A percentile compares a stretch with the other conserved stretches of the same genome.
phyloP scores from a whole-genome alignment of 1,284 basidiomycete species.

The Jaminaea rosea region DNA sequence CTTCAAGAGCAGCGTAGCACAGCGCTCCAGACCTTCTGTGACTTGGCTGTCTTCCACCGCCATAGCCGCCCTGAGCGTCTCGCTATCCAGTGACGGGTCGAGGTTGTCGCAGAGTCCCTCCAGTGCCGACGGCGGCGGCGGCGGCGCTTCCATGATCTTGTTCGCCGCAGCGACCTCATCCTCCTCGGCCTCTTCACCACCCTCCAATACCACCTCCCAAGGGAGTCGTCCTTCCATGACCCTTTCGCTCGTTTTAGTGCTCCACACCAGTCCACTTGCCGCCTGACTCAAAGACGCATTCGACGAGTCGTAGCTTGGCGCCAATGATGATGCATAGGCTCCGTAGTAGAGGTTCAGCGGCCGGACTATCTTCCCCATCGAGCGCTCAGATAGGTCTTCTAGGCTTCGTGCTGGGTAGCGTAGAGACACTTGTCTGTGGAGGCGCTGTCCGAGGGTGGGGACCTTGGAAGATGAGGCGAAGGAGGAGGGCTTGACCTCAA shows the following conservation, averaged over 20 bases:
- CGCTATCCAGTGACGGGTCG: background rate
- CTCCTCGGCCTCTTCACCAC: too few relatives aligned
- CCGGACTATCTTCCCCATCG: background rate
- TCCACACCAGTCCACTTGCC: conserved; percentile 14
- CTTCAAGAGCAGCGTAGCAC: background rate
- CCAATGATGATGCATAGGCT: conserved; percentile 29
- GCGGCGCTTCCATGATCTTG: background rate
- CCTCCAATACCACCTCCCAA: background rate
- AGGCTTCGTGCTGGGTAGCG: background rate
- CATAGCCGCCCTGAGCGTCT: background rate
- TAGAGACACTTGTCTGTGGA: background rate
- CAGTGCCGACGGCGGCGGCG: background rate
- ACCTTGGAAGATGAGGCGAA: background rate
- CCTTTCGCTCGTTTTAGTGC: background rate
- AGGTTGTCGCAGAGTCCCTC: background rate
- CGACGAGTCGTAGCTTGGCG: conserved; percentile 33
- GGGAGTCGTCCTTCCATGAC: background rate
- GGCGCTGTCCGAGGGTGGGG: conserved; percentile 4
- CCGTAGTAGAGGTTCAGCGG: conserved; percentile 34
- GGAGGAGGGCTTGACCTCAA: conserved; percentile 10
- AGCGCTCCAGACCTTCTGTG: background rate
- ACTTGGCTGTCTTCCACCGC: background rate
- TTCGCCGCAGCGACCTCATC: background rate
- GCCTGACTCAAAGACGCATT: conserved; percentile 16
- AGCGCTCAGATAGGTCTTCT: background rate